Percentiles rank a stretch among this genome's conserved stretches.
Evolutionary conservation across 148 eudicot genomes (phyloP).

Genomic region (Fagopyrum esculentum): DNA sequence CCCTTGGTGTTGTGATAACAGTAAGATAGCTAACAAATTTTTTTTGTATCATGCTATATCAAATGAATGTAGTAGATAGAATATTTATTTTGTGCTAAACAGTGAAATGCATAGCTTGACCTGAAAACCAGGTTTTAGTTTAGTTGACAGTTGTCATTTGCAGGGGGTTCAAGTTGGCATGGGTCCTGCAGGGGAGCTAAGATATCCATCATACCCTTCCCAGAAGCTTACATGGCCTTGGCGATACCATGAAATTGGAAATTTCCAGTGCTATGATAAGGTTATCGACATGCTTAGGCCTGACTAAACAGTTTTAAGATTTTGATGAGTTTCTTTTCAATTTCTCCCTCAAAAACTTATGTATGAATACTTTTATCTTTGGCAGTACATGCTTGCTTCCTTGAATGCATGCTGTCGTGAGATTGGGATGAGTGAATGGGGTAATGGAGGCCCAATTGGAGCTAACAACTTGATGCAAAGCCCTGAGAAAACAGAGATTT

Average conservation of each 20-base stretch:
- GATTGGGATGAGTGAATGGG: slow-evolving; percentile 34
- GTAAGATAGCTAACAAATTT: slow-evolving; percentile 23
- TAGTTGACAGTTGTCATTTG: slow-evolving; percentile 11
- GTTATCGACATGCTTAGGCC: slow-evolving; percentile 11
- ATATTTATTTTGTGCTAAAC: not conserved
- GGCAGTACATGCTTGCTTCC: slow-evolving; percentile 46
- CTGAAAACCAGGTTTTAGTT: slow-evolving; percentile 15
- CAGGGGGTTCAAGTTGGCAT: slow-evolving; percentile 55
- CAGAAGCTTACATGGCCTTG: slow-evolving; percentile 30
- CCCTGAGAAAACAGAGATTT: slow-evolving; percentile 34
- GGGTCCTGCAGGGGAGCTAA: slow-evolving; percentile 48
- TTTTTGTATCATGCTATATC: not conserved
- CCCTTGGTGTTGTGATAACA: slow-evolving; percentile 38
- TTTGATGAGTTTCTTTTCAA: not conserved
- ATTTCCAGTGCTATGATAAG: slow-evolving; percentile 50
- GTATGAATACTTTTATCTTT: slow-evolving; percentile 7
- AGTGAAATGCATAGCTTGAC: not conserved
- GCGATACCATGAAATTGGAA: slow-evolving; percentile 37
- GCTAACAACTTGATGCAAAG: slow-evolving; percentile 32
- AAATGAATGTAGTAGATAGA: not conserved
- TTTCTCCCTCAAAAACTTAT: not conserved
- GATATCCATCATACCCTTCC: slow-evolving; percentile 42
- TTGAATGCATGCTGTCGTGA: slow-evolving; percentile 29
- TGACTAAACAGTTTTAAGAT: not conserved
- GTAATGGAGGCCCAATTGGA: slow-evolving; percentile 31